Conservation (phyloP, 208 protist species). For the Trypanosoma mega region DNA sequence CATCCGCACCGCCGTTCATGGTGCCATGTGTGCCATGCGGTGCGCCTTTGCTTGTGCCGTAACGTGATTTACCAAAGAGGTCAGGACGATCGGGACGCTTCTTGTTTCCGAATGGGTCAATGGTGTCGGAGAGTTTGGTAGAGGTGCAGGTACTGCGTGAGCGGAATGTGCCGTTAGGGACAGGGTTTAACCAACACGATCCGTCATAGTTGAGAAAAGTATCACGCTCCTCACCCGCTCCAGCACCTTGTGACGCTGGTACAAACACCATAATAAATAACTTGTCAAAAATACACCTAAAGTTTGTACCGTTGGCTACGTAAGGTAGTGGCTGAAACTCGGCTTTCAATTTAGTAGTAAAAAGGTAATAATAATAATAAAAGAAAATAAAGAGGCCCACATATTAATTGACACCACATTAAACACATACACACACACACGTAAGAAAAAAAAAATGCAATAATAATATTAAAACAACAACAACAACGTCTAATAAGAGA, state of each 20-base stretch:
- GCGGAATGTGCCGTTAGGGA: slow-evolving; percentile 56
- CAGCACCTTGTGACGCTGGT: slow-evolving; percentile 54
- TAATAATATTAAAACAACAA: not conserved
- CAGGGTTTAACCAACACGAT: slow-evolving; percentile 79
- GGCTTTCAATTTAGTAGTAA: not conserved
- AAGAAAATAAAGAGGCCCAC: not conserved
- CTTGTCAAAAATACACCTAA: not conserved
- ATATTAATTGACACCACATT: not conserved
- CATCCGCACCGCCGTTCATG: not conserved
- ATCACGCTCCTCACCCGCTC: slow-evolving; percentile 66
- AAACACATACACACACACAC: not conserved
- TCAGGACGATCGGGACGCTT: slow-evolving; percentile 31
- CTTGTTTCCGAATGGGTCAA: slow-evolving; percentile 33
- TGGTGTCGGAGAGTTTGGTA: slow-evolving; percentile 15
- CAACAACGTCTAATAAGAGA: no score
- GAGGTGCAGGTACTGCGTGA: slow-evolving; percentile 15
- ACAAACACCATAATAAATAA: slow-evolving; percentile 23
- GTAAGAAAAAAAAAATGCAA: slow-evolving; percentile 4
- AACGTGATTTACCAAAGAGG: slow-evolving; percentile 74
- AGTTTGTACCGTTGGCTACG: not conserved
- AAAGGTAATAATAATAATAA: not conserved
- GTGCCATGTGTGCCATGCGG: not conserved
- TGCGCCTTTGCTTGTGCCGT: slow-evolving; percentile 33
- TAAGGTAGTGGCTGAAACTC: not conserved
- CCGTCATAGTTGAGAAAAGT: slow-evolving; percentile 81